phyloP scores from a whole-genome alignment of 2,329 filamentous ascomycete species.

The Stagonosporopsis cucurbitacearum region DNA sequence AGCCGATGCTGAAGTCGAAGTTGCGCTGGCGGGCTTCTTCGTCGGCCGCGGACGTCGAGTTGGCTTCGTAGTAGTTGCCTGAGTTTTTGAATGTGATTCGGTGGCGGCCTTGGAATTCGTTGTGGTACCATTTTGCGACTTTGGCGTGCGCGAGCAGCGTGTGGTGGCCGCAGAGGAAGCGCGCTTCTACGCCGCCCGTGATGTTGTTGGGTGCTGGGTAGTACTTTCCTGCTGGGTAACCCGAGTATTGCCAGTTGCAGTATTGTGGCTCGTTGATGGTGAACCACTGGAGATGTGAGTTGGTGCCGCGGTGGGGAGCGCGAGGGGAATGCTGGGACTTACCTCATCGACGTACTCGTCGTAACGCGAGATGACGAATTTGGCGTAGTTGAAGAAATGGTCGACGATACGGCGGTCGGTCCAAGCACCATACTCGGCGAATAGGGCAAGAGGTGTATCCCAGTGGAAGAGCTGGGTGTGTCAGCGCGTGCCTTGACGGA shows the following conservation, averaged over 20 bases:
- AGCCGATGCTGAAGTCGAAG: conserved; percentile 53
- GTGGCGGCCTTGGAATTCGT: conserved; percentile 53
- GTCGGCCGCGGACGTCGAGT: conserved; percentile 46
- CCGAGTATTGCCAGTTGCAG: conserved; percentile 57
- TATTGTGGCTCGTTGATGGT: conserved; percentile 54
- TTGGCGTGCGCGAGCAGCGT: conserved; percentile 53
- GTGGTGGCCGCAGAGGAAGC: conserved; percentile 55
- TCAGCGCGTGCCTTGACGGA: background rate
- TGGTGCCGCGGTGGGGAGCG: background rate
- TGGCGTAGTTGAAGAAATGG: conserved; percentile 53
- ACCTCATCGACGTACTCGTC: conserved; percentile 48
- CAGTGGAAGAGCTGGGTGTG: conserved; percentile 47
- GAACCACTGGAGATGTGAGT: conserved; percentile 38
- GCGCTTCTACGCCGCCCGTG: conserved; percentile 49
- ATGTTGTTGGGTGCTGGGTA: conserved; percentile 55
- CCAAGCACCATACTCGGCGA: conserved; percentile 53
- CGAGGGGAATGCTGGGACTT: background rate
- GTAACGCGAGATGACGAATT: conserved; percentile 52
- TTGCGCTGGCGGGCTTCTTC: conserved; percentile 48
- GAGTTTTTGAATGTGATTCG: conserved; percentile 54
- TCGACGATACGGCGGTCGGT: conserved; percentile 49
- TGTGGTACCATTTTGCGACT: conserved; percentile 54
- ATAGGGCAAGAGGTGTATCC: conserved; percentile 52
- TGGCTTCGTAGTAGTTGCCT: conserved; percentile 52
- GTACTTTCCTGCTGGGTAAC: conserved; percentile 53